Conservation (phyloP, 2,329 filamentous ascomycete species). For the Beauveria medogensis region DNA sequence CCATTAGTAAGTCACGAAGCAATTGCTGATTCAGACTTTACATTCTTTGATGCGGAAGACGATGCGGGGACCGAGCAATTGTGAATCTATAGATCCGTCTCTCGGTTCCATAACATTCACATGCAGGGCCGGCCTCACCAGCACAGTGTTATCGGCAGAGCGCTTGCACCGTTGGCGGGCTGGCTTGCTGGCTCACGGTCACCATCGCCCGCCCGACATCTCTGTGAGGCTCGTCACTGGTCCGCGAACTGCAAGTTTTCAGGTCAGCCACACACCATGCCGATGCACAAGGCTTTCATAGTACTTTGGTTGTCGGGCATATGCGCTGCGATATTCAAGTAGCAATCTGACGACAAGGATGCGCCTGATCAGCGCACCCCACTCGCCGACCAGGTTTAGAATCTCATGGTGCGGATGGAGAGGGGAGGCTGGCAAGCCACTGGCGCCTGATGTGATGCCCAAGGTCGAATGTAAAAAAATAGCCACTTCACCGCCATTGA, state of each 20-base stretch:
- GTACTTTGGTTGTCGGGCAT: neutral
- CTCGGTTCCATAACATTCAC: neutral
- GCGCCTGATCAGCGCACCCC: neutral
- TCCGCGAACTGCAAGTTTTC: neutral
- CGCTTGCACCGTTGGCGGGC: neutral
- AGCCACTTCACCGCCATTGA: neutral
- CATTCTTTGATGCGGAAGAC: too few relatives aligned
- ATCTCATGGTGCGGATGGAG: neutral
- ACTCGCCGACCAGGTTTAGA: neutral
- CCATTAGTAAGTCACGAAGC: neutral
- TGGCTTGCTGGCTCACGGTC: neutral
- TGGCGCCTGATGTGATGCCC: constrained; percentile 1
- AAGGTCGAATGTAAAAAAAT: neutral
- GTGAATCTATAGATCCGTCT: neutral
- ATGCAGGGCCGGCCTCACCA: too few relatives aligned
- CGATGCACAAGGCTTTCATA: neutral
- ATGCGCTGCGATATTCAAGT: neutral
- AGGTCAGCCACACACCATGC: neutral
- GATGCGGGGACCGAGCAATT: too few relatives aligned
- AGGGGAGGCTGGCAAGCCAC: constrained; percentile 4
- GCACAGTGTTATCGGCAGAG: neutral
- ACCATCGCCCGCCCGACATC: neutral
- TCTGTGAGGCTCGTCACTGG: neutral
- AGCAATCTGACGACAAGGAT: neutral
- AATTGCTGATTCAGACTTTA: too few relatives aligned